These are phyloP conservation scores for Fomitopsis pulvina DNA, from an alignment of 768 basidiomycete genomes.

Conservation along the genomic window DNA sequence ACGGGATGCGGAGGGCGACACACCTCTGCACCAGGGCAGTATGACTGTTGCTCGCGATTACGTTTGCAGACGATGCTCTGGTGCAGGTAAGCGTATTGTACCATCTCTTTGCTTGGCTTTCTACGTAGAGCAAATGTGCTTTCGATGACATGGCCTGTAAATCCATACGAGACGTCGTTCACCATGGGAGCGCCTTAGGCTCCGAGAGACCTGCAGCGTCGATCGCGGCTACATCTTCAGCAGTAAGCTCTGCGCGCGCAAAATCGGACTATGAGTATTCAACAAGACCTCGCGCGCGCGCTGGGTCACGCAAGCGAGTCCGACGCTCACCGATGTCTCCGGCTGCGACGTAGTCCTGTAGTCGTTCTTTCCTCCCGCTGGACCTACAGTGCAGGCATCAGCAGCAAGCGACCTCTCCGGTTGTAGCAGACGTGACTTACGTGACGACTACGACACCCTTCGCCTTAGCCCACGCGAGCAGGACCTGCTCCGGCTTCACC, in stretches of 20 bases:
- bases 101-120: too few species aligned
- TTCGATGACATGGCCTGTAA: too few species aligned
- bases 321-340: slow-evolving; percentile 47
- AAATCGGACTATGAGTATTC: too few species aligned
- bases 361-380: slow-evolving; percentile 57
- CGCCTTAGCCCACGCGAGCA: slow-evolving; percentile 65
- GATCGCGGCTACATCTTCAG: slow-evolving; percentile 45
- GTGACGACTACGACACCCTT: slow-evolving; percentile 65
- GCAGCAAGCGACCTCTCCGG: neutral
- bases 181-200: too few species aligned
- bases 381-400: slow-evolving; percentile 31
- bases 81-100: too few species aligned
- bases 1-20: too few species aligned
- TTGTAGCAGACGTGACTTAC: slow-evolving; percentile 29
- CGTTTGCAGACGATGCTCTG: too few species aligned
- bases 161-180: too few species aligned
- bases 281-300: neutral
- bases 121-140: too few species aligned
- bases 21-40: too few species aligned
- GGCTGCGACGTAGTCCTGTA: slow-evolving; percentile 62
- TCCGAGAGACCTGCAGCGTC: slow-evolving; percentile 49
- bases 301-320: neutral
- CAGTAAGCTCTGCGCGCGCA: slow-evolving; percentile 35
- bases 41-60: too few species aligned
- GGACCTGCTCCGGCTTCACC: slow-evolving; percentile 56